Evolutionary conservation across 345 rosid species (phyloP), one percentile per base, ranked within the genome.

Genomic region (Psidium friedrichsthalianum): DNA sequence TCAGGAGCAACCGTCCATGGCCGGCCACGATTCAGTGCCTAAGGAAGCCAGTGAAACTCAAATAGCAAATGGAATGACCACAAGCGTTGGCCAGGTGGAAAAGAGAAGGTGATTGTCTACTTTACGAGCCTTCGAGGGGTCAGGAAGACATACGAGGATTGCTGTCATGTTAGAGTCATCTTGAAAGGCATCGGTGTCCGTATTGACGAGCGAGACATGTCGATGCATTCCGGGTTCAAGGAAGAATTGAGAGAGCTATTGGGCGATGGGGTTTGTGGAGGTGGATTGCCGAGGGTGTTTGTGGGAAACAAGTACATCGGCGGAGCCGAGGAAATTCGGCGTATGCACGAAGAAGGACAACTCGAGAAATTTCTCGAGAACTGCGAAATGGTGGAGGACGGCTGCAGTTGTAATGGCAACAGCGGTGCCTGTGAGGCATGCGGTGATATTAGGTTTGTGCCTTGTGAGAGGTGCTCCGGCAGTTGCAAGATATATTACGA

Each of bases 361-460:
- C 95, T 97, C n/a, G 96, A 94, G 85, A 92, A 91, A 87, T 78
- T 91, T 25, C 86, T 96, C 1, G 91, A 92, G 84, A 89, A 87
- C 1, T 97, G 98, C 74, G 91, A n/a, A n/a, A 92, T 25, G 86
- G 91, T 89, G 61, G 94, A 91, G 27, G 91, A 90, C 6, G 87
- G 82, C 3, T 83, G 88, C 5, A 84, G 87, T 15, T 61, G 84
- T 20, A 36, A 51, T 15, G 89, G 88, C 10, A 85, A 57, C 84
- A 91, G 87, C 4, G 90, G 89, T 25, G 91, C 91, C 55, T 97
- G 99, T 49, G 94, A 94, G 86, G 98, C 92, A 59, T 97, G 99
- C 88, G 98, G 98, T 36, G 99, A 96, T 86, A 8, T 96, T 25
- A 91, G 99, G 91, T 96, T 96, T 87, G 91, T 96, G 86, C 99